Evolutionary conservation across 768 basidiomycete species (phyloP).

Genomic region (button mushroom (Agaricus bisporus)): DNA sequence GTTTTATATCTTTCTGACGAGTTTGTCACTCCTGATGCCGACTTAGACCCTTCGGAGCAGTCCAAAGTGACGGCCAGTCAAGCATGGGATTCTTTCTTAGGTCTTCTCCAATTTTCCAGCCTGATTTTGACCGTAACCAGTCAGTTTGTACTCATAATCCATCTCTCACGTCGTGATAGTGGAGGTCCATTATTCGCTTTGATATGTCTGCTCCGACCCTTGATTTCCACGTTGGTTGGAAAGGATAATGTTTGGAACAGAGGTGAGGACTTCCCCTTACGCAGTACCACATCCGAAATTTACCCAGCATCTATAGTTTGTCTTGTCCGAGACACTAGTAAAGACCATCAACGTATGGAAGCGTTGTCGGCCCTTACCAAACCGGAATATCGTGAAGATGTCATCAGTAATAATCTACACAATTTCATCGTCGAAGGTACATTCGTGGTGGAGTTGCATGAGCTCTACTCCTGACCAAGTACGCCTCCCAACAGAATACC

Average conservation of each 20-base stretch:
- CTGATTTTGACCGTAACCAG: no score
- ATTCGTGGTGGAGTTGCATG: neutral
- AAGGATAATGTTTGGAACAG: neutral
- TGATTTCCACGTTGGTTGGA: neutral
- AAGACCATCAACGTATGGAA: constrained; percentile 22
- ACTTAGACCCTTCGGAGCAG: neutral
- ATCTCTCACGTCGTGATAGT: neutral
- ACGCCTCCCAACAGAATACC: neutral
- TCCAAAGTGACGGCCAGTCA: neutral
- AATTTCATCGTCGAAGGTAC: constrained; percentile 8
- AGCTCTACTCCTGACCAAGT: neutral
- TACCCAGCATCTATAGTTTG: neutral
- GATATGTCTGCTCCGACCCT: neutral
- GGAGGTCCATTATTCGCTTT: no score
- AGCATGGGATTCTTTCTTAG: neutral
- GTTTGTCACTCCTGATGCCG: neutral
- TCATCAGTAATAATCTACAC: constrained; percentile 4
- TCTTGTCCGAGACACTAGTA: constrained; percentile 15
- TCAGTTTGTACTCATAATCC: neutral
- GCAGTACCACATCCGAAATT: no score
- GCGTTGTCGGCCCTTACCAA: constrained; percentile 18
- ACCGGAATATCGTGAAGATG: constrained; percentile 2
- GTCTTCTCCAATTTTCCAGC: neutral
- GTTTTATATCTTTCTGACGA: neutral
- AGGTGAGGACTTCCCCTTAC: neutral